Conservation (phyloP, 495 filamentous ascomycete species). For the Jackrogersella multiformis region DNA sequence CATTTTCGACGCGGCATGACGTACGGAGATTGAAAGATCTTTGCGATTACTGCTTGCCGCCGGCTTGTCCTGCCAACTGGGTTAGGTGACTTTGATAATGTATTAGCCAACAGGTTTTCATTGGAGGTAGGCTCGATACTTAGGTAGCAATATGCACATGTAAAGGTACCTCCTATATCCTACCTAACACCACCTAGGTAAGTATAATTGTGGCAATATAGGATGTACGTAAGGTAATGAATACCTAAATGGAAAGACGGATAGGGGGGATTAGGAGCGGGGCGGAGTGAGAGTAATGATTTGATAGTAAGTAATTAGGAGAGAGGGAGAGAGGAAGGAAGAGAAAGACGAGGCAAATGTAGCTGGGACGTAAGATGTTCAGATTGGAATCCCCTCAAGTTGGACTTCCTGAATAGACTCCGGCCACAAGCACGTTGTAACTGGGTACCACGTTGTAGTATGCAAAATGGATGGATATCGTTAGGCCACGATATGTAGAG, state of each 20-base stretch:
- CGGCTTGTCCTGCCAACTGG: neutral
- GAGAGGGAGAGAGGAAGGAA: neutral
- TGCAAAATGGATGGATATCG: neutral
- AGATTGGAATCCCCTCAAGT: neutral
- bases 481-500: neutral
- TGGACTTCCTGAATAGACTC: neutral
- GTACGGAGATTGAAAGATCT: neutral
- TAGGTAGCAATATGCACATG: neutral
- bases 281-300: neutral
- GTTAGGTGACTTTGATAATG: slow-evolving; percentile 3
- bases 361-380: neutral
- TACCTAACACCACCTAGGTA: too few species aligned
- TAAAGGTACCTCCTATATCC: too few species aligned
- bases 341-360: neutral
- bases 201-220: neutral
- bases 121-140: neutral
- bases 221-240: neutral
- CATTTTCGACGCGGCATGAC: slow-evolving; percentile 2
- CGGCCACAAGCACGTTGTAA: neutral
- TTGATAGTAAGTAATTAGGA: neutral
- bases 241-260: neutral
- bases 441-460: neutral
- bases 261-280: neutral
- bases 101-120: neutral
- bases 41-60: neutral